Evolutionary conservation across 768 basidiomycete species (phyloP), one percentile per base, ranked within the genome.

Genomic region (Boletales sp.): DNA sequence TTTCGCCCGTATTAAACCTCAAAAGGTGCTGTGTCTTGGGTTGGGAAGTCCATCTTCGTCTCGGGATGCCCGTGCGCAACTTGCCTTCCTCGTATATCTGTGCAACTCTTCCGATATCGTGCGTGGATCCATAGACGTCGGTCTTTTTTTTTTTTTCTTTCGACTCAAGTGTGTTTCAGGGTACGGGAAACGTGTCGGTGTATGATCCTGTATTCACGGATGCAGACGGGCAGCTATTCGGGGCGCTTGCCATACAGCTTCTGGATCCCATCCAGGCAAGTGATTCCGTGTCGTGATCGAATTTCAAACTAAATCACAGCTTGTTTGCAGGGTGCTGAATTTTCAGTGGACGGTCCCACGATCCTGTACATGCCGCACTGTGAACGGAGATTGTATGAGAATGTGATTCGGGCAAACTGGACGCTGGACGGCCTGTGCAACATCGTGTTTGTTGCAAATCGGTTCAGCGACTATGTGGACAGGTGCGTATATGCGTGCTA

Each of bases 331-430:
- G 63, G 62, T 21, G 66, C 65, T 19, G 63, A 62, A 46, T 64
- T 74, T 49, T 48, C 51, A 14, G 33, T 71, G 41, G 53, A 57
- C 25, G 44, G 55, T 48, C 80, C 82, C 55, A 87, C 85, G 41
- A 71, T 90, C 48, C 71, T 83, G 47, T 88, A 80, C 69, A 87
- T 89, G 86, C 87, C 86, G 18, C 87, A 90, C 65, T 89, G 88
- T 63, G 85, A 87, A 60, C 61, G 85, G 65, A 75, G 75, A 53
- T 73, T 90, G 25, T 87, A 89, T 64, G 86, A 90, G 61, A 74
- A 69, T 55, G 60, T 88, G 40, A 66, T 90, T 48, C 74, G 75
- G 50, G 74, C 75, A 12, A 88, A 87, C 62, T 86, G 84, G 83
- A 67, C 71, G 41, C 60, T 51, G 28, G 71, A 71, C 28, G 67